Evolutionary conservation across 139 green algal species (phyloP), one percentile per base, ranked within the genome.

Genomic region (Tetraselmis chui): DNA sequence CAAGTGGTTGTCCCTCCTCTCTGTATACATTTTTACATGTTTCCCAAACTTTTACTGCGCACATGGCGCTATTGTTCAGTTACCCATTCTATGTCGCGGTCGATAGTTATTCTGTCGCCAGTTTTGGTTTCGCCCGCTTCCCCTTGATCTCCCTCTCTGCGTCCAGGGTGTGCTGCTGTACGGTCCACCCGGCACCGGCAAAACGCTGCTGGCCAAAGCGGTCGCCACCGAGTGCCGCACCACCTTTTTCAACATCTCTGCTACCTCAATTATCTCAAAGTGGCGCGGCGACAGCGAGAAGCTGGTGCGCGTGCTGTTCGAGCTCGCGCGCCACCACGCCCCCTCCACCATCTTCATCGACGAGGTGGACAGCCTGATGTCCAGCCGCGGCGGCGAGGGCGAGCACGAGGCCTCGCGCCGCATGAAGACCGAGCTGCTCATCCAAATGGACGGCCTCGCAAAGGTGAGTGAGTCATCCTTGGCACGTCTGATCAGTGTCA

Each of bases 231-330:
- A 93, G 85, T 95, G 93, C 89, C 28, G 79, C 5, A 96, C 93
- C 29, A 95, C 89, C 29, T 97, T 97, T 81, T 97, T 94, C 90
- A 95, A 95, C 83, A 91, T 95, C 81, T 88, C 86, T 29, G 84
- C 92, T 28, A 93, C 91, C 28, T 89, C 85, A 78, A 93, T 97
- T 84, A 94, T 94, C 81, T 94, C 89, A 88, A 97, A 97, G 87
- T 97, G 90, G 89, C 79, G 93, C 0, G 93, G 93, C 1, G 90
- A 93, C 77, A 88, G 79, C 25, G 92, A 96, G 85, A 96, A 95
- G 86, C 87, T 96, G n/a, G 90, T 96, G 25, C 84, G 92, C 82
- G 88, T 92, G 80, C 84, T 86, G 77, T 30, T 76, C 81, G 89
- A 94, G 75, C 83, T 94, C 59, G 91, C 91, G 1, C 82, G 87